Base-by-base conservation (phyloP, 1,139 yeast species). In the Lodderomyces metapsilosis region DNA sequence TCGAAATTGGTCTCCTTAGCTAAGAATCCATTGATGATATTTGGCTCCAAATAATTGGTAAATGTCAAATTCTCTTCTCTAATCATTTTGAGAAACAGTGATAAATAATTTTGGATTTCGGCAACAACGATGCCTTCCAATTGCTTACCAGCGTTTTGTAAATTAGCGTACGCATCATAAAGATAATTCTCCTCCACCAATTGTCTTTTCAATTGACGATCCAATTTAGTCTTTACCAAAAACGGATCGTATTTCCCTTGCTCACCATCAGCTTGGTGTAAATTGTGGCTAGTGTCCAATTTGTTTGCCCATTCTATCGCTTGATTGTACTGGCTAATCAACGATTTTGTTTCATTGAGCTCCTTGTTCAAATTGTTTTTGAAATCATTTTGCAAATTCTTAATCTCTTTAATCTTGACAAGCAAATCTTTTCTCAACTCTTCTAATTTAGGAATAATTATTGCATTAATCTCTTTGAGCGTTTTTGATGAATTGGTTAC, bases 91-190 rank as follows among this genome's bases (percentile, higher is more conserved):
- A 94, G 85, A 63, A 84, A 91, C 37, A 76, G 76, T 8, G 84
- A 78, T 49, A 89, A 62, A 30, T 94, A 88, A 52, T 81, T 83
- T 65, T 91, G 98, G 41, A 92, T 71, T 59, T 91, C 96, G 59
- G 82, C 74, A 33, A 86, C 88, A 17, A 92, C 94, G 46, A 88
- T 92, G 50, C 84, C 81, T 62, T 91, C 98, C 51, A 94, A 75
- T 57, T 89, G 94, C 45, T 85, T 82, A 37, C 96, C 97, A 1
- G 96, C 86, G 33, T 80, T 78, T 65, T 92, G 96, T 51, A 91
- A 72, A 62, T 92, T 91, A 50, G 82, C 74, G 58, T 79, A 91
- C 0, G 98, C 96, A 57, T 89, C 96, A 54, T 88, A 86, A 41
- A 92, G 71, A 54, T 83, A 84, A 59, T 84, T 85, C 59, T 92